These are phyloP conservation scores for Lentinula sp. DNA, from an alignment of 768 basidiomycete species.

Conservation along the genomic window DNA sequence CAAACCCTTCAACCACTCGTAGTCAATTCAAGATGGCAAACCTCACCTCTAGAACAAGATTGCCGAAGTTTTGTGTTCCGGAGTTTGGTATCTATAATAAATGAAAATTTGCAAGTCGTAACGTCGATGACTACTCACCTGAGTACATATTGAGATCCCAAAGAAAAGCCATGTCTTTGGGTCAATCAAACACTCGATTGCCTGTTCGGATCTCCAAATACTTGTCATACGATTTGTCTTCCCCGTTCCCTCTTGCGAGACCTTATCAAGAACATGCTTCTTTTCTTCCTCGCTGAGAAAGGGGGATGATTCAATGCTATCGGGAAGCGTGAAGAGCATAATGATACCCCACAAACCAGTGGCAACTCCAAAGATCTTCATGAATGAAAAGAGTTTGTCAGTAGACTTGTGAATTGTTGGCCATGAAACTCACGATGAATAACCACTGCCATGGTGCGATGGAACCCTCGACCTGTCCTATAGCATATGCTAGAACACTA, in stretches of 20 bases:
- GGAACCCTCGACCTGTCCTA: not conserved
- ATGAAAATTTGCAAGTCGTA: not conserved
- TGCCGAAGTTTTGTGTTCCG: not conserved
- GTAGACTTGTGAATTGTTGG: too few relatives aligned
- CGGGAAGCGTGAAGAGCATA: not conserved
- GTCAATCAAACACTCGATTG: not conserved
- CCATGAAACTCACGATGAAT: not conserved
- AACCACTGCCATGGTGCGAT: not conserved
- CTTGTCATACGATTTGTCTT: not conserved
- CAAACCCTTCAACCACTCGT: not conserved
- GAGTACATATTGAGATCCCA: not conserved
- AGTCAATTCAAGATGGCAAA: not conserved
- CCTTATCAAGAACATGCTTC: not conserved
- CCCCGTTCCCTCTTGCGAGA: not conserved
- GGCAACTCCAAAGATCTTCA: not conserved
- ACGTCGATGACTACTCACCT: not conserved
- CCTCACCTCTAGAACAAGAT: not conserved
- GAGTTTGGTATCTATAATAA: not conserved
- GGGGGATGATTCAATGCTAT: not conserved
- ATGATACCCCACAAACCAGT: not conserved
- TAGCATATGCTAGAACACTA: not conserved
- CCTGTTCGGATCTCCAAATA: not conserved
- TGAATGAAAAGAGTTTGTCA: not conserved
- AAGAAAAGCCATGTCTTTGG: conserved; percentile 1
- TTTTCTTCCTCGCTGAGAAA: not conserved